Evolutionary conservation across 2,329 filamentous ascomycete species (phyloP).

Genomic region (Exophiala bonariae): DNA sequence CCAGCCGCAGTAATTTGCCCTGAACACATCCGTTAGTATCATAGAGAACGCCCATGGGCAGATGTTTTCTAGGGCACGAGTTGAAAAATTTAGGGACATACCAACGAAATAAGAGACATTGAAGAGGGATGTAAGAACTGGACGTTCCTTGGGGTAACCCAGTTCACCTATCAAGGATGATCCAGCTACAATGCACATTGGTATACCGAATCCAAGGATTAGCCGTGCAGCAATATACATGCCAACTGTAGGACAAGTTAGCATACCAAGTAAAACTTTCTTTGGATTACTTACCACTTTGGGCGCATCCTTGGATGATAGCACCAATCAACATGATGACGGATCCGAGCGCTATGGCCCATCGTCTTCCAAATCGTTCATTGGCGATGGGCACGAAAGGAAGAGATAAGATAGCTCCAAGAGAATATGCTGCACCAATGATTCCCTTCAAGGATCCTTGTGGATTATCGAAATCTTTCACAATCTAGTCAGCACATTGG

Average conservation of each 20-base stretch:
- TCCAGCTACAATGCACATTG: slow-evolving; percentile 59
- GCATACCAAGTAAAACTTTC: not conserved
- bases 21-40: slow-evolving; percentile 26
- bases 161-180: slow-evolving; percentile 61
- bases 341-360: slow-evolving; percentile 58
- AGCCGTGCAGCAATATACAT: slow-evolving; percentile 64
- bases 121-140: slow-evolving; percentile 61
- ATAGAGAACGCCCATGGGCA: too few species aligned
- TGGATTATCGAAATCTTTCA: slow-evolving; percentile 46
- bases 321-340: slow-evolving; percentile 57
- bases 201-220: slow-evolving; percentile 61
- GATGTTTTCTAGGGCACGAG: too few species aligned
- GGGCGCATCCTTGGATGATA: slow-evolving; percentile 56
- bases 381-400: slow-evolving; percentile 60
- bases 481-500: slow-evolving; percentile 9
- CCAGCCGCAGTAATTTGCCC: slow-evolving; percentile 41
- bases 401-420: slow-evolving; percentile 59
- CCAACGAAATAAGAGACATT: slow-evolving; percentile 61
- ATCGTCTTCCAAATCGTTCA: slow-evolving; percentile 56
- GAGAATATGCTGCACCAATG: slow-evolving; percentile 59
- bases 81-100: slow-evolving; percentile 43
- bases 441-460: slow-evolving; percentile 52
- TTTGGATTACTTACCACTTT: slow-evolving; percentile 38
- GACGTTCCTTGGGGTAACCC: slow-evolving; percentile 61
- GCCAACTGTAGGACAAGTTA: slow-evolving; percentile 36